Base-by-base conservation (phyloP, 2,329 filamentous ascomycete species). In the Hymenoscyphus infarciens region DNA sequence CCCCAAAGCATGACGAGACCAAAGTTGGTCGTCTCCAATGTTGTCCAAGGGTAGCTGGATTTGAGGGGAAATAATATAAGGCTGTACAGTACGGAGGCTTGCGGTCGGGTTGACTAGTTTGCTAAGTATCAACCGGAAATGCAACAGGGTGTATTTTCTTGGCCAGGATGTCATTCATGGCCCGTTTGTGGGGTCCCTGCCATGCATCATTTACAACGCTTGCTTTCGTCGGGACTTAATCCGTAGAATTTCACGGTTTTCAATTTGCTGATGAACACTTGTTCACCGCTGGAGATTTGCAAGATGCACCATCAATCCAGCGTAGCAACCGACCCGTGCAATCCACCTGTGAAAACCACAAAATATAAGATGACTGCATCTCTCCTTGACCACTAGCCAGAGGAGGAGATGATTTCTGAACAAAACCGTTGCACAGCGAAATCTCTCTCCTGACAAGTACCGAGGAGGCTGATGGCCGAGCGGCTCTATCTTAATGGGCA, bases 251-350 rank as follows among this genome's bases (percentile, higher is more conserved):
- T 35, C 33, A 15, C 13, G 10, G 13, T 25, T 49, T 49, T 8
- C n/a, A 49, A 49, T 49, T 22, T 49, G 42, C 42, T 49, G 42
- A 25, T 49, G 42, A 7, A 19, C n/a, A 22, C n/a, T 49, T 49
- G 42, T 49, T 49, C 42, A 49, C 42, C 42, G 42, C 42, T 49
- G 42, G 42, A 49, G 42, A 49, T 49, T 49, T 19, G 42, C 42
- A 49, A 49, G 19, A 49, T 10, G 42, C 19, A 45, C 10, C 3
- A 16, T 45, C 42, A n/a, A 45, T 16, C 7, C 42, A 10, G 19
- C n/a, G 42, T 19, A 49, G n/a, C n/a, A 19, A 49, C 4, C 42
- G 7, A 19, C 19, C 19, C 2, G 7, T 22, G 42, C n/a, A 19
- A 49, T 11, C 42, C n/a, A 19, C 19, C 19, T 1, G 7, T 22